phyloP scores from a whole-genome alignment of 2,329 filamentous ascomycete species.

The Akanthomyces muscarius region DNA sequence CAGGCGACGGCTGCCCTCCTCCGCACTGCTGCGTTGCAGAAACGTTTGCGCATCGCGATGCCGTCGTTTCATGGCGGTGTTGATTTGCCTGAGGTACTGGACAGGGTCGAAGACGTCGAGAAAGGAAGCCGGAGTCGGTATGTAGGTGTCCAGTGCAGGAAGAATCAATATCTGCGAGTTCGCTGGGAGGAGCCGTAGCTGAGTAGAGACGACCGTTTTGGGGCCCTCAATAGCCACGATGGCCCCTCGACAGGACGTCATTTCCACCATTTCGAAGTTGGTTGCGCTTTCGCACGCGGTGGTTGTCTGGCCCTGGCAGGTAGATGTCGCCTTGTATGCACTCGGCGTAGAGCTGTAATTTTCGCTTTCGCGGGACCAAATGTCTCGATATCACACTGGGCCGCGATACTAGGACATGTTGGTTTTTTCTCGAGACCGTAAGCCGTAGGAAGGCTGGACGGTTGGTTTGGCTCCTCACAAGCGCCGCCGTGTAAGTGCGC shows the following conservation, averaged over 20 bases:
- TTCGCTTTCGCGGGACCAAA: background rate
- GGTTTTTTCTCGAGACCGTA: background rate
- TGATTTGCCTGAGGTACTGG: slow-evolving; percentile 44
- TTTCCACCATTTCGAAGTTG: background rate
- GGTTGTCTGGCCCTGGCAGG: background rate
- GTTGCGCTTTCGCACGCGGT: background rate
- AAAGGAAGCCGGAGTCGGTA: slow-evolving; percentile 21
- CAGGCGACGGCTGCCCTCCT: slow-evolving; percentile 42
- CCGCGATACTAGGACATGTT: background rate
- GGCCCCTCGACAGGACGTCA: slow-evolving; percentile 34
- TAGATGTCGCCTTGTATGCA: background rate
- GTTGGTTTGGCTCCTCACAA: slow-evolving; percentile 7
- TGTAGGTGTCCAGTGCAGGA: slow-evolving; percentile 47
- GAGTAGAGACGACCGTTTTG: slow-evolving; percentile 51
- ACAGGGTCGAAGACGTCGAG: slow-evolving; percentile 28
- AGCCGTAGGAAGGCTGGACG: background rate
- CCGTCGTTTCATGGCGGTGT: slow-evolving; percentile 46
- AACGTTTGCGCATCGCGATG: slow-evolving; percentile 48
- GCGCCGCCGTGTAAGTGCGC: slow-evolving; percentile 15
- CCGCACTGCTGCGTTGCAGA: slow-evolving; percentile 41
- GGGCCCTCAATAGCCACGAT: slow-evolving; percentile 60
- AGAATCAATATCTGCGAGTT: slow-evolving; percentile 57
- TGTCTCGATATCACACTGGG: background rate
- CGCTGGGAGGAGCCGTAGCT: slow-evolving; percentile 55
- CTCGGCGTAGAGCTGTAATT: background rate